Base-by-base conservation (phyloP, 768 basidiomycete species). In the Dentipellis fragilis region DNA sequence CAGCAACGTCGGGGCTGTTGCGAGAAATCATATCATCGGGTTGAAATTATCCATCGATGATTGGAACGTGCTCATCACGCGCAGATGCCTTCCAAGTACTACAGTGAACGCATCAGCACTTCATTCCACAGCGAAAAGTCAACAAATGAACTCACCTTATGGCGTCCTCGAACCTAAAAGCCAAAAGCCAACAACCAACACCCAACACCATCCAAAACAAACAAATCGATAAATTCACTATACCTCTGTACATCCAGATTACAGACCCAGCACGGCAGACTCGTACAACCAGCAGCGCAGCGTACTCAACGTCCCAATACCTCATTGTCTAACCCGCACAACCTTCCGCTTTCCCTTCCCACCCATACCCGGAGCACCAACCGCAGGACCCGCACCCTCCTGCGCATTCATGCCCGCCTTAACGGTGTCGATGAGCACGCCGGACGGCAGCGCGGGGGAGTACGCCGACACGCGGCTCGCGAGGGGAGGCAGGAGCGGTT, bases 401-500 rank as follows among this genome's bases (percentile, higher is more conserved):
- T 52, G 51, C 39, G 61, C 54, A 16, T 37, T 62, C 61, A 62
- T 62, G 22, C 61, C 61, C 49, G 59, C 61, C 38, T 59, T 56
- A 22, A 62, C 40, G 17, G 61, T 52, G 19, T 62, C 61, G 21
- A 62, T 53, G 35, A 62, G 29, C 8, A 60, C 59, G 10, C 61
- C 61, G 2, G 61, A 54, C 22, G 59, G 54, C 21, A 62, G 34
- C 10, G 56, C 61, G 7, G 61, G 61, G 1, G 61, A 62, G 21
- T 60, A 57, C 2, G 61, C 9, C 14, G 61, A 62, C 9, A 62
- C 52, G 46, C 93, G 80, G 60, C 75, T 83, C 14, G 85, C 77
- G 21, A 94, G 72, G 16, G 83, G 74, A 1, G 89, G 91, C 47
- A 80, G 75, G 29, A 29, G 29, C 16, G 89, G 89, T 58, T 81